Percentiles rank a stretch among this genome's conserved stretches.
Conservation (phyloP, 2,329 filamentous ascomycete species). For the Diaporthe eres region DNA sequence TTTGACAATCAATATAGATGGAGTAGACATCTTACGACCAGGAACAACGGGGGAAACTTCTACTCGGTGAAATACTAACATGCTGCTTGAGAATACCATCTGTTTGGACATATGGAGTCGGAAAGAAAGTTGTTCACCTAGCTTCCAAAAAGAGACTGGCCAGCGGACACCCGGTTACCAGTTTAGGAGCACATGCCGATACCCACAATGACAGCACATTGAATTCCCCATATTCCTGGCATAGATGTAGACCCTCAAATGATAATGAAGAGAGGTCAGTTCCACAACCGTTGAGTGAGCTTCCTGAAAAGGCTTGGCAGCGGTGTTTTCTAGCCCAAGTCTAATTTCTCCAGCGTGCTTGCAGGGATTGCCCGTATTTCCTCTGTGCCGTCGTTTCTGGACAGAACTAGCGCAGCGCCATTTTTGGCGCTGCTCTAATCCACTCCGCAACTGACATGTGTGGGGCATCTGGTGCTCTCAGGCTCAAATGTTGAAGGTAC, state of each 20-base stretch:
- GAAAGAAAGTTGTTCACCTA: not conserved
- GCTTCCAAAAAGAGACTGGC: conserved; percentile 12
- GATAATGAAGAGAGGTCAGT: not conserved
- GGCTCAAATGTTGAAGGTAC: no score
- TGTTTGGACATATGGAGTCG: not conserved
- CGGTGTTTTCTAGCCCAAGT: not conserved
- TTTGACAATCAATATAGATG: not conserved
- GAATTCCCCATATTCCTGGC: not conserved
- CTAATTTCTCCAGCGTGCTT: not conserved
- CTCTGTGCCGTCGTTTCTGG: not conserved
- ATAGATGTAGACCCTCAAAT: not conserved
- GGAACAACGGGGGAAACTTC: no score
- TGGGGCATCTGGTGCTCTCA: not conserved
- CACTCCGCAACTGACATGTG: not conserved
- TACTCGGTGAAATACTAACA: no score
- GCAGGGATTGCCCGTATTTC: not conserved
- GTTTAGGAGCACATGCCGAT: not conserved
- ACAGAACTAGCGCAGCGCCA: not conserved
- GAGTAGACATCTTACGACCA: not conserved
- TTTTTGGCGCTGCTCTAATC: not conserved
- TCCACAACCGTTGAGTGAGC: not conserved
- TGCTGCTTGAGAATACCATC: not conserved
- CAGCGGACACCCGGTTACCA: no score
- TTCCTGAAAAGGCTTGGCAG: conserved; percentile 26
- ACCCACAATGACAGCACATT: not conserved